Evolutionary conservation across 352 stramenopile species (phyloP), one percentile per base, ranked within the genome.

Genomic region (Phytopythium aichiense): DNA sequence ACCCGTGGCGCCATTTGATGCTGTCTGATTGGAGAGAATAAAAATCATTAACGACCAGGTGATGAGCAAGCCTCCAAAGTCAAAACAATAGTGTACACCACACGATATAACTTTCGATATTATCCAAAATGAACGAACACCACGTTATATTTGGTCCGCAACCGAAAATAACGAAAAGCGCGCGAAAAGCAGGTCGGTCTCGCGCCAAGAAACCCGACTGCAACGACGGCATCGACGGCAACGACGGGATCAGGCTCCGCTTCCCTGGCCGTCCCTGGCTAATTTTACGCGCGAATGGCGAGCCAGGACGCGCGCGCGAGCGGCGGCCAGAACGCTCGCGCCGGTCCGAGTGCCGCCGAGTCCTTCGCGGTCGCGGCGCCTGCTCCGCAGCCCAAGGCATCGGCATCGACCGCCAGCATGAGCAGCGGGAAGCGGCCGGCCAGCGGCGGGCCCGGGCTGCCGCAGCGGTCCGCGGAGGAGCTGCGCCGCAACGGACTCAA

Each of bases 401-500:
- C 38, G 38, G 11, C 38, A 13, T 18, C 13, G 15, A 43, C 38
- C 25, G 35, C 12, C 38, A 46, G 43, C 49, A 71, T 65, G 52
- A 72, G 30, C 33, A 66, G 58, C 37, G 45, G 42, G 20, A 56
- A 48, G 40, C 51, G 45, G 53, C 37, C 18, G 9, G 20, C 31
- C 8, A 37, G 52, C 52, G 33, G 31, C 53, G 38, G 28, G 31
- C 20, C 52, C 52, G 37, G 30, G 35, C n/a, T 35, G 53, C 30
- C 49, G 30, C 18, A 57, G 1, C 67, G 67, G 50, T 65, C 28
- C 23, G 84, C 68, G 2, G 75, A 89, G 22, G 71, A 92, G 20
- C 16, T 74, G 61, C 80, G 83, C 0, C 84, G 81, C 51, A 91
- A 76, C 67, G 71, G 72, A 18, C 53, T 91, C 38, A 93, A 89